These are phyloP conservation scores for Polytolypa hystricis DNA, from an alignment of 2,329 filamentous ascomycete species.

Conservation along the genomic window DNA sequence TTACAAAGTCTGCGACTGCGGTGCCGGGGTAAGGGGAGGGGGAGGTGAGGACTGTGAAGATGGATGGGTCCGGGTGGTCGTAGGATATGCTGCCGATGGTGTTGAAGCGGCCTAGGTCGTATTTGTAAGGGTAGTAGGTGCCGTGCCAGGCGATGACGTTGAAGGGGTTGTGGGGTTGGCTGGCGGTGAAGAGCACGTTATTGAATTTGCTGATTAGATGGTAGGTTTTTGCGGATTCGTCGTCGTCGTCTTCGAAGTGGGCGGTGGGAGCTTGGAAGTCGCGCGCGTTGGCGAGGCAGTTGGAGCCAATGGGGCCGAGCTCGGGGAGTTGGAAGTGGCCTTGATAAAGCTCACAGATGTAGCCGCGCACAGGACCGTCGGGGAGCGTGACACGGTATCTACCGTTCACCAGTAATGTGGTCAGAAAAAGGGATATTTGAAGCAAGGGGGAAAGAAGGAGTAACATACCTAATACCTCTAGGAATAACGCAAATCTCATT, in stretches of 20 bases:
- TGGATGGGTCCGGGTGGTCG: constrained; percentile 68
- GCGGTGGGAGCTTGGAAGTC: constrained; percentile 68
- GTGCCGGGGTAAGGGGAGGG: constrained; percentile 48
- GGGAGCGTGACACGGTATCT: constrained; percentile 58
- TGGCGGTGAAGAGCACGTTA: constrained; percentile 53
- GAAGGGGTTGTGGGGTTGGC: constrained; percentile 61
- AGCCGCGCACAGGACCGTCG: constrained; percentile 54
- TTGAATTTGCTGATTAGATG: constrained; percentile 47
- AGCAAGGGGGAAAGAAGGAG: background rate
- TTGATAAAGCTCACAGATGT: constrained; percentile 64
- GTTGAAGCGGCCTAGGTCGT: constrained; percentile 68
- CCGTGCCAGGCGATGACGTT: constrained; percentile 75
- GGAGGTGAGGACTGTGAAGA: constrained; percentile 58
- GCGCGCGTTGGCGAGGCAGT: constrained; percentile 60
- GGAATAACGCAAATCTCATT: constrained; percentile 70
- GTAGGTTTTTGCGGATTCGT: constrained; percentile 26
- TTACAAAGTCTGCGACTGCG: constrained; percentile 54
- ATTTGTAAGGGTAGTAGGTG: constrained; percentile 71
- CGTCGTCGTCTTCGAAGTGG: constrained; percentile 50
- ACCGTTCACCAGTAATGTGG: background rate
- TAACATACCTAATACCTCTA: constrained; percentile 49
- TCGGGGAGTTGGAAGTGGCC: constrained; percentile 62
- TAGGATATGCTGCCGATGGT: constrained; percentile 61
- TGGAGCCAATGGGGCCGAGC: constrained; percentile 62
- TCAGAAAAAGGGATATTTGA: background rate